Base-by-base conservation (phyloP, 495 filamentous ascomycete species). In the Penicillium steckii region DNA sequence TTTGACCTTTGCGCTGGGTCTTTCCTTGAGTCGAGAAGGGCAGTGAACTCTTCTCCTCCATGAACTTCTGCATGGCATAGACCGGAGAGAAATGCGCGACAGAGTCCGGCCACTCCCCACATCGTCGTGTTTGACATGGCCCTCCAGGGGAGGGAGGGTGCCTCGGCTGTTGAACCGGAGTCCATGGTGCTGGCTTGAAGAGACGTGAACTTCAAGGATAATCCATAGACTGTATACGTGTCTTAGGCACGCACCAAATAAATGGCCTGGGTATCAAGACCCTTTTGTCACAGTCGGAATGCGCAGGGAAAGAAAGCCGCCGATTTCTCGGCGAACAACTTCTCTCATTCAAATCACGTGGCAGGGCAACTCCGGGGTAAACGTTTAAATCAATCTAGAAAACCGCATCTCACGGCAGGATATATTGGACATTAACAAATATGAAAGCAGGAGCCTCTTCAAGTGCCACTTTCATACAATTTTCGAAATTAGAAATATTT, bases 11-110 rank as follows among this genome's bases (percentile, higher is more conserved):
- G 75, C 40, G 85, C 80, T 13, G 84, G 74, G 69, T 95, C 82
- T 57, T 77, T 75, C 46, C 92, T 79, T 37, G 80, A 77, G 59
- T 95, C 90, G 15, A 95, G 70, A 5, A 91, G 63, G n/a, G 87
- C 76, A 10, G 90, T 71, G 53, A 96, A 95, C n/a, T 72, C 60
- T 12, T 88, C 82, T 29, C 93, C 68, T 0, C 92, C 92, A 61
- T 82, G 75, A 2, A 85, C 80, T 56, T 94, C 85, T 21, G 73
- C 69, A 24, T 65, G 66, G 51, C 69, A 77, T 21, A 72, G 56
- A 3, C 46, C 56, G 33, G 68, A 72, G 37, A 80, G 61, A 44
- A 80, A 80, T 24, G 62, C 65, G n/a, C 77, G 73, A 55, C 74
- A 78, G 23, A 80, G 48, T 12, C 67, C 65, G 15, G 72, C 75